A percentile compares a stretch with the other conserved stretches of the same genome.
phyloP scores from a whole-genome alignment of 257 asterid genomes.

The Plantago major region DNA sequence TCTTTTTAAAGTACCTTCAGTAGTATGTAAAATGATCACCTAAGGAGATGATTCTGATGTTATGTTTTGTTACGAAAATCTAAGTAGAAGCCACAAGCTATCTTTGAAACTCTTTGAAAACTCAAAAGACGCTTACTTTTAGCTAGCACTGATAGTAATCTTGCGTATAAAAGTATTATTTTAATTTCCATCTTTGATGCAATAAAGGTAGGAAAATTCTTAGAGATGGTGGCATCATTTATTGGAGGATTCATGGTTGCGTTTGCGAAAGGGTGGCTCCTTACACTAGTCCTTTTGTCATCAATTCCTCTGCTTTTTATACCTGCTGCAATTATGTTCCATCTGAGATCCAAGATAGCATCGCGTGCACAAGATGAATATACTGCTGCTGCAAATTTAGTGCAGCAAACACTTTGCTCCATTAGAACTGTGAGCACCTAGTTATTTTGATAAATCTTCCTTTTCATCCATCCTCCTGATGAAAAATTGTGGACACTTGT shows the following conservation, averaged over 20 bases:
- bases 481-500: not conserved
- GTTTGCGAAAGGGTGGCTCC: slow-evolving; percentile 61
- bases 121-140: too few species aligned
- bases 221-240: slow-evolving; percentile 53
- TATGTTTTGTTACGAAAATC: too few species aligned
- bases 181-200: too few species aligned
- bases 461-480: too few species aligned
- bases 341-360: slow-evolving; percentile 38
- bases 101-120: too few species aligned
- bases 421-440: slow-evolving; percentile 55
- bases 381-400: slow-evolving; percentile 52
- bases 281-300: slow-evolving; percentile 51
- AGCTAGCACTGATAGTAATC: too few species aligned
- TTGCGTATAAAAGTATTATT: too few species aligned
- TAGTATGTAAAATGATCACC: too few species aligned
- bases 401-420: slow-evolving; percentile 59
- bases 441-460: too few species aligned
- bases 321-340: slow-evolving; percentile 42
- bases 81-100: too few species aligned
- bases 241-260: slow-evolving; percentile 62
- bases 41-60: too few species aligned
- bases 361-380: slow-evolving; percentile 50
- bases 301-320: slow-evolving; percentile 47
- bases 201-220: slow-evolving; percentile 56
- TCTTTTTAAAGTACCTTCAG: too few species aligned